Evolutionary conservation across 108 stramenopile species (phyloP).

Genomic region (Fragilariopsis cylindrus): DNA sequence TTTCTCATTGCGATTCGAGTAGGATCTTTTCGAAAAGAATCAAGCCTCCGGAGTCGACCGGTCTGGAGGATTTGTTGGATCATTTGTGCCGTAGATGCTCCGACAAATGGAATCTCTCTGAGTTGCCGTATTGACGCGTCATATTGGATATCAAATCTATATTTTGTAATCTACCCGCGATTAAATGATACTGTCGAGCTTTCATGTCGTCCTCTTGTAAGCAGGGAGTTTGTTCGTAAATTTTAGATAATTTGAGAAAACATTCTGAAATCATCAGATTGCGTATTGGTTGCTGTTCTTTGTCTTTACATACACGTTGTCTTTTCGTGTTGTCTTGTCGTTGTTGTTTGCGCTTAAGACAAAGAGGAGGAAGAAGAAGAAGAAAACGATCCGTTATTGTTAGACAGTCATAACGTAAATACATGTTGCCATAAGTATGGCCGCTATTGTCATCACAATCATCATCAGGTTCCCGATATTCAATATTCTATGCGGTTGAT

Average conservation of each 20-base stretch:
- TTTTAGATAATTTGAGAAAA: slow-evolving; percentile 30
- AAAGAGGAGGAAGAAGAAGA: background rate
- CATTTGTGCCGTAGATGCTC: slow-evolving; percentile 28
- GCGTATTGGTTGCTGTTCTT: background rate
- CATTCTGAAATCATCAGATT: slow-evolving; percentile 27
- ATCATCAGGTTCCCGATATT: too few species aligned
- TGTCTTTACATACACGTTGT: background rate
- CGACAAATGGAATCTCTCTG: slow-evolving; percentile 35
- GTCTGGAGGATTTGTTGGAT: slow-evolving; percentile 36
- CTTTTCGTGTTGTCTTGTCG: background rate
- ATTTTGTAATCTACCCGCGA: slow-evolving; percentile 37
- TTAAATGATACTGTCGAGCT: slow-evolving; percentile 36
- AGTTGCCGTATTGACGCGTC: slow-evolving; percentile 25
- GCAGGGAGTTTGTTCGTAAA: slow-evolving; percentile 28
- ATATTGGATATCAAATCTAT: slow-evolving; percentile 45
- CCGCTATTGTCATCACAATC: too few species aligned
- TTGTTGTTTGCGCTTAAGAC: background rate
- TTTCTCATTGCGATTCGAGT: slow-evolving; percentile 42
- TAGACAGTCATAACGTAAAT: background rate
- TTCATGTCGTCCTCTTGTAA: slow-evolving; percentile 31
- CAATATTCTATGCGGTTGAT: too few species aligned
- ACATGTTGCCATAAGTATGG: slow-evolving; percentile 3
- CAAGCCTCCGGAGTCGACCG: slow-evolving; percentile 13
- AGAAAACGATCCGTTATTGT: background rate
- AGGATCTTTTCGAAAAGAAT: slow-evolving; percentile 31